Evolutionary conservation across 2,329 filamentous ascomycete genomes (phyloP).

Genomic region (Arthrinium phaeospermum): DNA sequence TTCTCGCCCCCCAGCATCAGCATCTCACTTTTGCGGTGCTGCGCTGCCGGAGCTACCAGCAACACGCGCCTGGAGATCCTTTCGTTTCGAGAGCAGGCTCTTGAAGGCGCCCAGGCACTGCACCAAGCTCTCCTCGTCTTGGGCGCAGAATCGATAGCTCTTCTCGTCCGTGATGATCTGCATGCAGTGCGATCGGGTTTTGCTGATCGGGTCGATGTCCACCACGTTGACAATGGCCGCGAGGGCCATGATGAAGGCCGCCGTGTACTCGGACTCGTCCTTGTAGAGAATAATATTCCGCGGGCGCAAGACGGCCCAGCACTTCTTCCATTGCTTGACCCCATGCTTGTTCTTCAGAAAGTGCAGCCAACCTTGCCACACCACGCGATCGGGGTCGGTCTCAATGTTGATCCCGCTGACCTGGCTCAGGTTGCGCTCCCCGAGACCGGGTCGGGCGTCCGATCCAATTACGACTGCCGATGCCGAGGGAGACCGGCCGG

Average conservation of each 20-base stretch:
- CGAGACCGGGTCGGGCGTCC: constrained; percentile 41
- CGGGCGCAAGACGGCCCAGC: constrained; percentile 90
- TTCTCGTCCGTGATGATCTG: constrained; percentile 95
- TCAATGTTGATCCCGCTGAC: constrained; percentile 62
- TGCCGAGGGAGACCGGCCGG: constrained; percentile 44
- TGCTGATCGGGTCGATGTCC: constrained; percentile 87
- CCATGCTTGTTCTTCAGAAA: constrained; percentile 83
- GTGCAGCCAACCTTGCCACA: constrained; percentile 91
- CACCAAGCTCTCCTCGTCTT: constrained; percentile 81
- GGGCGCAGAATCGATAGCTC: constrained; percentile 76
- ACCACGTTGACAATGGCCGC: constrained; percentile 85
- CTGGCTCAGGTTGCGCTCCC: constrained; percentile 65
- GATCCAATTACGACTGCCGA: constrained; percentile 39
- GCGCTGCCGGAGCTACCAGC: constrained; percentile 15
- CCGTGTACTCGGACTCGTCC: constrained; percentile 87
- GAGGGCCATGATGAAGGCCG: constrained; percentile 81
- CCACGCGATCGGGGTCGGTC: constrained; percentile 81
- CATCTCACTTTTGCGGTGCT: not conserved
- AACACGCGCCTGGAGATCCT: constrained; percentile 61
- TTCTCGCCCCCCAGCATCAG: not conserved
- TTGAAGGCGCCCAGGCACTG: constrained; percentile 91
- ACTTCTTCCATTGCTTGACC: constrained; percentile 90
- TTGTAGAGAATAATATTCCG: constrained; percentile 91
- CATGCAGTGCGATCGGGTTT: constrained; percentile 83
- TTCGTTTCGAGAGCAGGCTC: constrained; percentile 76